Conservation (phyloP, 345 rosid genomes). For the Syzygium aqueum region DNA sequence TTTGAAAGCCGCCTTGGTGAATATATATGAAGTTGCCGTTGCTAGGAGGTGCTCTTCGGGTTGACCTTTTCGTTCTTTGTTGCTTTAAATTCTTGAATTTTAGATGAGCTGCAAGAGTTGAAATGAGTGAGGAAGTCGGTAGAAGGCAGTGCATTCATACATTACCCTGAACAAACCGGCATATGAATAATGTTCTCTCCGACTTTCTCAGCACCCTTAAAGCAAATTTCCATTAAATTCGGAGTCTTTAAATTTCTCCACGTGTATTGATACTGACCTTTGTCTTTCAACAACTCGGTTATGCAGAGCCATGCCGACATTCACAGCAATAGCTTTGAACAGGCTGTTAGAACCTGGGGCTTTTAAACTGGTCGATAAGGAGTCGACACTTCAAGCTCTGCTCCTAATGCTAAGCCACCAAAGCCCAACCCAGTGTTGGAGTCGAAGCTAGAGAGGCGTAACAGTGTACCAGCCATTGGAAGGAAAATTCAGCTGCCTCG, state of each 20-base stretch:
- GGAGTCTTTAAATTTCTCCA: background rate
- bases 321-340: constrained; percentile 57
- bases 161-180: background rate
- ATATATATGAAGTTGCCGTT: background rate
- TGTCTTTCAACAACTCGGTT: background rate
- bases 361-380: constrained; percentile 32
- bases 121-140: background rate
- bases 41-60: background rate
- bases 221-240: background rate
- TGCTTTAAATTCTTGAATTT: background rate
- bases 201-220: background rate
- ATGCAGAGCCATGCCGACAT: constrained; percentile 78
- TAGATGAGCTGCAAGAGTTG: background rate
- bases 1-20: background rate
- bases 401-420: constrained; percentile 27
- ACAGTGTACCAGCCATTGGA: constrained; percentile 19
- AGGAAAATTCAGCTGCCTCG: constrained; percentile 41
- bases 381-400: constrained; percentile 15
- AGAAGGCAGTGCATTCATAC: too few relatives aligned
- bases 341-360: constrained; percentile 50
- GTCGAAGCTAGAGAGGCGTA: constrained; percentile 32
- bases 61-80: background rate
- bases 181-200: background rate
- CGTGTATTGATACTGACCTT: background rate
- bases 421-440: constrained; percentile 1